These are phyloP conservation scores for Eucommia ulmoides DNA, from an alignment of 257 asterid genomes.

Conservation along the genomic window DNA sequence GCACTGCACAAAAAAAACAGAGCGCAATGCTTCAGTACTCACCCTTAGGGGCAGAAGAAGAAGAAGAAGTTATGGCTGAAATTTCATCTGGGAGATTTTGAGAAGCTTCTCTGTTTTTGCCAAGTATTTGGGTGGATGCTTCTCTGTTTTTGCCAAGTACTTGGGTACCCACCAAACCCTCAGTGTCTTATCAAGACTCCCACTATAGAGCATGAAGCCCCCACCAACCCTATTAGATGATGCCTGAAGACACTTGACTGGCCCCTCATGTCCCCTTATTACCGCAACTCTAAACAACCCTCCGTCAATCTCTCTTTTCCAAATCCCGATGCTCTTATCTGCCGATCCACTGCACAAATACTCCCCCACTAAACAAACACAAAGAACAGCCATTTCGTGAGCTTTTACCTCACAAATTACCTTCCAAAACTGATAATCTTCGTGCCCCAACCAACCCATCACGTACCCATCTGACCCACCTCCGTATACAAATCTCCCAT, in stretches of 20 bases:
- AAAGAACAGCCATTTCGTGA: neutral
- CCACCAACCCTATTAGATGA: constrained; percentile 45
- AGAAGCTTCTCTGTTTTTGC: too few relatives aligned
- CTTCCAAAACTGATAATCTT: neutral
- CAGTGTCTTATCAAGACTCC: constrained; percentile 60
- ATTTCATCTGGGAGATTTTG: too few relatives aligned
- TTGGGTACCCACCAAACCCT: constrained; percentile 87
- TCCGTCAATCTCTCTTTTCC: constrained; percentile 46
- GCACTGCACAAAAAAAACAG: too few relatives aligned
- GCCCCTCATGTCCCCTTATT: constrained; percentile 66
- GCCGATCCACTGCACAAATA: constrained; percentile 58
- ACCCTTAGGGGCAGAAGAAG: too few relatives aligned
- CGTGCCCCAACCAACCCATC: neutral
- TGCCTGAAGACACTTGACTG: constrained; percentile 69
- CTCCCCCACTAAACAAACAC: constrained; percentile 23
- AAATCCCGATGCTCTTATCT: constrained; percentile 45
- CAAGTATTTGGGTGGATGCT: constrained; percentile 28
- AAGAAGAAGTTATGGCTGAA: too few relatives aligned
- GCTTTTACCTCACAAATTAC: neutral
- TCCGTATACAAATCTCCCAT: neutral
- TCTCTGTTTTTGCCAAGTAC: constrained; percentile 4
- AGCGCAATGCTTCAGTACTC: too few relatives aligned
- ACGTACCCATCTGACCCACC: neutral
- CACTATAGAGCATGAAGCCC: constrained; percentile 73
- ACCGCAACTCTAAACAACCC: constrained; percentile 31